These are phyloP conservation scores for Trypanosoma grayi DNA, from an alignment of 208 protist genomes.

Conservation along the genomic window DNA sequence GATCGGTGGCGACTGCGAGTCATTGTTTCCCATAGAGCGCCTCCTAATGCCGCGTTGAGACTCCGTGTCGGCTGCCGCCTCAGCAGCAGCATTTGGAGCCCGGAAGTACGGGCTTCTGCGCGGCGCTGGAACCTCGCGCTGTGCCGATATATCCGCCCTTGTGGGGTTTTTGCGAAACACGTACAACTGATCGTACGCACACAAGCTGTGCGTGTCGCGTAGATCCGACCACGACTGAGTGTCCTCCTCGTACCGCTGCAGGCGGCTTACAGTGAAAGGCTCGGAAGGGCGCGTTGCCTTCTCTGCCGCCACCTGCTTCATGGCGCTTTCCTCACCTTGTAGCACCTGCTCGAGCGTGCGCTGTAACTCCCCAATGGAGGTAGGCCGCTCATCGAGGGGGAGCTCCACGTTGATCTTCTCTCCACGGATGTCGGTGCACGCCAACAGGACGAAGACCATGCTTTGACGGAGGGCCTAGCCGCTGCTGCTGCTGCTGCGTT, in stretches of 20 bases:
- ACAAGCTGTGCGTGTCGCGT: slow-evolving; percentile 31
- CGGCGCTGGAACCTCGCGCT: slow-evolving; percentile 69
- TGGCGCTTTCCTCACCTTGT: slow-evolving; percentile 55
- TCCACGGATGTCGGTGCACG: slow-evolving; percentile 68
- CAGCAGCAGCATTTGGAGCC: background rate
- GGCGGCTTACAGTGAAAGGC: slow-evolving; percentile 65
- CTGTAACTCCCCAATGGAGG: slow-evolving; percentile 49
- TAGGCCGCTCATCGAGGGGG: slow-evolving; percentile 52
- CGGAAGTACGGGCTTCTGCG: slow-evolving; percentile 45
- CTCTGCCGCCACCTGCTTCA: slow-evolving; percentile 39
- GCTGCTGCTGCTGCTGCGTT: background rate
- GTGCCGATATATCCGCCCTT: slow-evolving; percentile 65
- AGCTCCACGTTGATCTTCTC: slow-evolving; percentile 79
- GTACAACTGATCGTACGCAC: slow-evolving; percentile 78
- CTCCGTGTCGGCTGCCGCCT: background rate
- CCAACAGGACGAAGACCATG: slow-evolving; percentile 60
- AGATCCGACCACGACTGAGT: slow-evolving; percentile 61
- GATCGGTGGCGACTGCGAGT: no score
- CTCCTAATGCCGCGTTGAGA: background rate
- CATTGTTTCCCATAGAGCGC: background rate
- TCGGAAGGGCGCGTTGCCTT: slow-evolving; percentile 51
- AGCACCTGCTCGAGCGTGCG: slow-evolving; percentile 56
- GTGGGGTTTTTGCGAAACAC: slow-evolving; percentile 77
- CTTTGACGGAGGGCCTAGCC: background rate
- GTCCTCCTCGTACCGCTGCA: slow-evolving; percentile 77